Percentiles rank a stretch among this genome's conserved stretches.
Evolutionary conservation across 371 early-diverging fungal species (phyloP).

Genomic region (Mortierella sp.): DNA sequence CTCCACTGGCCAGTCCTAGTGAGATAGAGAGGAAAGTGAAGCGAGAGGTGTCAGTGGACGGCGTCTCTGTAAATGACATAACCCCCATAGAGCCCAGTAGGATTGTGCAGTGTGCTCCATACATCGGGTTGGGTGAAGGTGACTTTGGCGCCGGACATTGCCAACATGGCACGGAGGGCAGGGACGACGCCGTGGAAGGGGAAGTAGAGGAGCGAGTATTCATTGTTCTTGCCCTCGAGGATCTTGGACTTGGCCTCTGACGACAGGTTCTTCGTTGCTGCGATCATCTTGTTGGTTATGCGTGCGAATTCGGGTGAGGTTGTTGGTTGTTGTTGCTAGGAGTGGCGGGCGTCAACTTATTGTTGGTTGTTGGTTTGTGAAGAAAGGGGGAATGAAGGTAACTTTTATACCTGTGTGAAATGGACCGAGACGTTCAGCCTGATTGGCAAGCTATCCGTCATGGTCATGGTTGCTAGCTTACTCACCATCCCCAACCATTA

Average conservation of each 20-base stretch:
- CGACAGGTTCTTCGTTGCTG: slow-evolving; percentile 27
- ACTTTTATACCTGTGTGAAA: neutral
- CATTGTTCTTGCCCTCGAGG: slow-evolving; percentile 25
- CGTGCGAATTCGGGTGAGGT: neutral
- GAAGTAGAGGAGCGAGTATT: slow-evolving; percentile 31
- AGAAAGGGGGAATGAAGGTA: neutral
- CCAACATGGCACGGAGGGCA: slow-evolving; percentile 31
- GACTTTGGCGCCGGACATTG: slow-evolving; percentile 31
- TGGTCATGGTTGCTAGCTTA: no score
- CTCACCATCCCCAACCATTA: no score
- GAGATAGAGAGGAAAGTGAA: no score
- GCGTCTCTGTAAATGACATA: no score
- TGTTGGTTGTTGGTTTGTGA: neutral
- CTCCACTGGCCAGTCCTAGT: slow-evolving; percentile 34
- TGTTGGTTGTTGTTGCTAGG: neutral
- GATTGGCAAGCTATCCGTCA: neutral
- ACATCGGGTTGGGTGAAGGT: slow-evolving; percentile 32
- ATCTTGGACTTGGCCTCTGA: slow-evolving; percentile 29
- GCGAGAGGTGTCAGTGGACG: no score
- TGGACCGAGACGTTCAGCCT: neutral
- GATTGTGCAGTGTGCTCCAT: neutral
- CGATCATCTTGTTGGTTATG: neutral
- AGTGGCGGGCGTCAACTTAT: neutral
- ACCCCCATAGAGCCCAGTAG: no score
- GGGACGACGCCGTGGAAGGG: slow-evolving; percentile 36